These are phyloP conservation scores for Bauhinia variegata DNA, from an alignment of 306 rosid genomes.

Conservation along the genomic window DNA sequence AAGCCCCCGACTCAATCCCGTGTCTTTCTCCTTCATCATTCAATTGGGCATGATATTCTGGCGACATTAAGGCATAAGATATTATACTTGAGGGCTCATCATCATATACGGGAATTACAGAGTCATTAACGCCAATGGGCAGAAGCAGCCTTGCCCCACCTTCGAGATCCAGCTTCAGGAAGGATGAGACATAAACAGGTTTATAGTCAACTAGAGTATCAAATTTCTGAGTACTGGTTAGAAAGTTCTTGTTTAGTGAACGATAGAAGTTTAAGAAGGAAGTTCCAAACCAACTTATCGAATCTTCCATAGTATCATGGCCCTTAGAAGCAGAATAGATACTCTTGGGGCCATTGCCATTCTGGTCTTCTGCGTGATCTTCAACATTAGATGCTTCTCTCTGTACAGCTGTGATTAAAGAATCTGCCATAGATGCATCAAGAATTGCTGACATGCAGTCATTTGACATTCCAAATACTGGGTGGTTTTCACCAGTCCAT, in stretches of 20 bases:
- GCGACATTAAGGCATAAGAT: constrained; percentile 72
- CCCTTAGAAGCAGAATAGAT: constrained; percentile 46
- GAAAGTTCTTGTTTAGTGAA: constrained; percentile 60
- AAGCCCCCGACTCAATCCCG: constrained; percentile 38
- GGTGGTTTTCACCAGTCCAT: constrained; percentile 74
- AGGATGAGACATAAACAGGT: constrained; percentile 71
- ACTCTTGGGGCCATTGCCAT: constrained; percentile 43
- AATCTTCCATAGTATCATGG: constrained; percentile 61
- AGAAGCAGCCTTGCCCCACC: constrained; percentile 79
- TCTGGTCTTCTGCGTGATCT: constrained; percentile 60
- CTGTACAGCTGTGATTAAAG: constrained; percentile 35
- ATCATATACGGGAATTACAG: constrained; percentile 84
- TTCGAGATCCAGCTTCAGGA: constrained; percentile 70
- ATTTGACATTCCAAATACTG: constrained; percentile 47
- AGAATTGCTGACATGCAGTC: constrained; percentile 46
- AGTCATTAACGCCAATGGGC: constrained; percentile 72
- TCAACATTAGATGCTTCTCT: constrained; percentile 39
- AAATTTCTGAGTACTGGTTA: constrained; percentile 60
- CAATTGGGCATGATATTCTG: constrained; percentile 61
- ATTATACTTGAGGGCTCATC: constrained; percentile 92
- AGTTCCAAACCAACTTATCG: constrained; percentile 68
- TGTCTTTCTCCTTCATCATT: constrained; percentile 64
- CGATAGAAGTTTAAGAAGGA: constrained; percentile 74
- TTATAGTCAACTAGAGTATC: constrained; percentile 56
- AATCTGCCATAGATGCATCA: constrained; percentile 52